Percentiles rank a stretch among this genome's conserved stretches.
Evolutionary conservation across 306 rosid species (phyloP).

Genomic region (Cicer judaicum): DNA sequence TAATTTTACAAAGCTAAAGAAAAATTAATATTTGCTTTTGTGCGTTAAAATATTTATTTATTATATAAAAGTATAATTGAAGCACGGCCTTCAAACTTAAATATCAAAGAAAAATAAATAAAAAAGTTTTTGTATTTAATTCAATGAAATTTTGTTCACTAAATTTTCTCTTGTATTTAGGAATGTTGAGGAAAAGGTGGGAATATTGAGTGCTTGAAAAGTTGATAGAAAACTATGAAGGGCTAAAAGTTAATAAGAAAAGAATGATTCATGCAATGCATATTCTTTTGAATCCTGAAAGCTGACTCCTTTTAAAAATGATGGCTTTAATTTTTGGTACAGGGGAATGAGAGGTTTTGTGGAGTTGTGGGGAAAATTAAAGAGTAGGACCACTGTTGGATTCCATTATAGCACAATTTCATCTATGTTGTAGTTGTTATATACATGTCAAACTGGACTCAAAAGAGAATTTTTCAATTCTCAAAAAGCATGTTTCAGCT

Average conservation of each 20-base stretch:
- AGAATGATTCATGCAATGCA: slow-evolving; percentile 60
- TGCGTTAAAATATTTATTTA: neutral
- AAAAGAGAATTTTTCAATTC: slow-evolving; percentile 52
- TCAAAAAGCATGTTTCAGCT: slow-evolving; percentile 48
- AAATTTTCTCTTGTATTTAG: too few relatives aligned
- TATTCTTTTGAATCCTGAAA: slow-evolving; percentile 79
- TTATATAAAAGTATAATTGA: neutral
- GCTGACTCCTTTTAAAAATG: slow-evolving; percentile 57
- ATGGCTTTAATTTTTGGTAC: slow-evolving; percentile 56
- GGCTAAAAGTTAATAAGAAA: slow-evolving; percentile 23
- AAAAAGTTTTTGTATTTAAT: too few relatives aligned
- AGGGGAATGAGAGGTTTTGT: slow-evolving; percentile 38
- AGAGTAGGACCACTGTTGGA: slow-evolving; percentile 57
- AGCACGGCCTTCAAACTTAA: too few relatives aligned
- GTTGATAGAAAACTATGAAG: slow-evolving; percentile 51
- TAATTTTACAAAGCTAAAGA: too few relatives aligned
- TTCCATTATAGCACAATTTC: slow-evolving; percentile 68
- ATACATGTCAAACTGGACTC: slow-evolving; percentile 54
- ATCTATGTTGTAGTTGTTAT: slow-evolving; percentile 50
- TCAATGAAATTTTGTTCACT: too few relatives aligned
- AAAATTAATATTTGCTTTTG: neutral
- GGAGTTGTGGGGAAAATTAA: slow-evolving; percentile 63
- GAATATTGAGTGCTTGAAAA: slow-evolving; percentile 57
- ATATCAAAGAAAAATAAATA: too few relatives aligned
- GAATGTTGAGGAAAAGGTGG: slow-evolving; percentile 50